Evolutionary conservation across 495 filamentous ascomycete genomes (phyloP).

Genomic region (Podospora bellae-mahoneyi): DNA sequence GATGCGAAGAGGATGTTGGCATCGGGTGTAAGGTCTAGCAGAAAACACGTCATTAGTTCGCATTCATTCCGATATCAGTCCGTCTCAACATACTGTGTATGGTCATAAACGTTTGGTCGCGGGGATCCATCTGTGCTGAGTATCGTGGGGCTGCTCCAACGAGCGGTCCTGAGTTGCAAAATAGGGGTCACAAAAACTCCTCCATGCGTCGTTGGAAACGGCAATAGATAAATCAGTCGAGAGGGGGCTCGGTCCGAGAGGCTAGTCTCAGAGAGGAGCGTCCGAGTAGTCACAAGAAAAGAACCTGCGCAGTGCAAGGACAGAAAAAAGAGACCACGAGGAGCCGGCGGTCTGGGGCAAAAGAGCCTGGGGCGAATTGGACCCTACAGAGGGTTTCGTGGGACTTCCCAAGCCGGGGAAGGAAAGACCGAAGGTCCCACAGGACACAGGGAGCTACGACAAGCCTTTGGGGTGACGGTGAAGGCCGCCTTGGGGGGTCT

Average conservation of each 20-base stretch:
- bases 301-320: conserved; percentile 14
- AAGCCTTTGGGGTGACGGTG: conserved; percentile 15
- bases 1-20: conserved; percentile 82
- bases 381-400: not conserved
- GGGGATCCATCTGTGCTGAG: conserved; percentile 56
- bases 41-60: not conserved
- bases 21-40: conserved; percentile 65
- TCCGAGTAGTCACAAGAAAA: conserved; percentile 18
- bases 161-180: conserved; percentile 32
- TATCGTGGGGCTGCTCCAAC: conserved; percentile 34
- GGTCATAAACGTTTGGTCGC: conserved; percentile 83
- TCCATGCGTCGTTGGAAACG: conserved; percentile 27
- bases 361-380: conserved; percentile 5
- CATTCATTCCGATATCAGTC: not conserved
- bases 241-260: conserved; percentile 12
- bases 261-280: conserved; percentile 20
- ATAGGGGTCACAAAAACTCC: conserved; percentile 31
- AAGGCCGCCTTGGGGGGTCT: conserved; percentile 14
- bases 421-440: conserved; percentile 13
- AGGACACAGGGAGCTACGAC: conserved; percentile 9
- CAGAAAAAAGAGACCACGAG: conserved; percentile 13
- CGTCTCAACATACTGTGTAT: conserved; percentile 69
- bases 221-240: conserved; percentile 12
- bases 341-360: conserved; percentile 8
- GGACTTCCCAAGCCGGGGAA: conserved; percentile 7